phyloP scores from a whole-genome alignment of 2,329 filamentous ascomycete species.

The Colletotrichum noveboracense region DNA sequence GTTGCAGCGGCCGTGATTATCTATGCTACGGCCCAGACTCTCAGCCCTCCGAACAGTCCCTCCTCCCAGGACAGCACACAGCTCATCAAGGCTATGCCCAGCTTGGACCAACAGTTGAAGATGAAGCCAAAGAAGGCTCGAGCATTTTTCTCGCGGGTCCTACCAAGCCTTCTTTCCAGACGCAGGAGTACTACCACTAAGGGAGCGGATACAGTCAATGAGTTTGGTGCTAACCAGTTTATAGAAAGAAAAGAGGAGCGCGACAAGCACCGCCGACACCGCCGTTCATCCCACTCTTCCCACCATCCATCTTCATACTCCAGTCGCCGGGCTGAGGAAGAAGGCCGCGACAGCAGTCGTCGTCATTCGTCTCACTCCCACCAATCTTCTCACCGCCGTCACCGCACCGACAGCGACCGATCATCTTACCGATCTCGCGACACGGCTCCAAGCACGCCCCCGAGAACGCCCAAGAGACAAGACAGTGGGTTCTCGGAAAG shows the following conservation, averaged over 20 bases:
- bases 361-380: constrained; percentile 27
- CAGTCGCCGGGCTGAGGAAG: constrained; percentile 37
- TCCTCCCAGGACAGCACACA: constrained; percentile 18
- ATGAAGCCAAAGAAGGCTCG: constrained; percentile 27
- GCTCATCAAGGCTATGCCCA: constrained; percentile 29
- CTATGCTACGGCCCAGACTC: constrained; percentile 54
- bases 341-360: constrained; percentile 31
- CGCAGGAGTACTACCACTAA: constrained; percentile 36
- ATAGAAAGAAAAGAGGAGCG: constrained; percentile 60
- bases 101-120: constrained; percentile 29
- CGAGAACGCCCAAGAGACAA: constrained; percentile 46
- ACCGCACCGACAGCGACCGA: constrained; percentile 42
- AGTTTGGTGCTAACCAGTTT: constrained; percentile 60
- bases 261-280: constrained; percentile 47
- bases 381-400: constrained; percentile 29
- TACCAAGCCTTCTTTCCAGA: constrained; percentile 25
- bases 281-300: constrained; percentile 36
- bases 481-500: constrained; percentile 54
- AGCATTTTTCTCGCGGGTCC: constrained; percentile 36
- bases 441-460: constrained; percentile 32
- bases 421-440: constrained; percentile 34
- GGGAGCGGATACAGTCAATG: constrained; percentile 43
- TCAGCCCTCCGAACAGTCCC: constrained; percentile 46
- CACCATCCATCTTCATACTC: constrained; percentile 35
- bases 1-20: constrained; percentile 60